phyloP scores from a whole-genome alignment of 2,329 filamentous ascomycete genomes.

The Talaromyces amestolkiae region DNA sequence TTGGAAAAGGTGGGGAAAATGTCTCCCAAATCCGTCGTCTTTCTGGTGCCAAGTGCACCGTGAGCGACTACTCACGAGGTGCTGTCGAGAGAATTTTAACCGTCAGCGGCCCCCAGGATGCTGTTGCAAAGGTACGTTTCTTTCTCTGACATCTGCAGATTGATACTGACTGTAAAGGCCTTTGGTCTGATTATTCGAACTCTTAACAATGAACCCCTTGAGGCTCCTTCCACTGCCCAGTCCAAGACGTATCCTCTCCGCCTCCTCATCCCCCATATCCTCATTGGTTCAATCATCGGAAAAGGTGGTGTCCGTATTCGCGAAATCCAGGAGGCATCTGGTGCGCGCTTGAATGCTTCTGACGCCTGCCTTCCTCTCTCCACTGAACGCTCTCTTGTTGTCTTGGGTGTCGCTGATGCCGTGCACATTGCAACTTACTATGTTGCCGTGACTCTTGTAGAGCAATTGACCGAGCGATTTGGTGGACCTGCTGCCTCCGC shows the following conservation, averaged over 20 bases:
- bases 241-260: conserved; percentile 97
- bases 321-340: conserved; percentile 97
- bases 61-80: conserved; percentile 96
- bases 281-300: conserved; percentile 98
- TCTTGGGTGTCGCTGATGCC: conserved; percentile 95
- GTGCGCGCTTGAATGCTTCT: conserved; percentile 92
- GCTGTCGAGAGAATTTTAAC: conserved; percentile 97
- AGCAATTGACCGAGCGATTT: conserved; percentile 95
- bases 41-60: conserved; percentile 96
- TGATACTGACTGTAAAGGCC: conserved; percentile 56
- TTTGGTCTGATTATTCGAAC: conserved; percentile 98
- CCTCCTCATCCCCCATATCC: conserved; percentile 89
- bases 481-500: conserved; percentile 95
- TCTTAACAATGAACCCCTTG: conserved; percentile 91
- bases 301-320: conserved; percentile 94
- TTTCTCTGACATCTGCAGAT: background rate
- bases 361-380: conserved; percentile 92
- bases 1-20: conserved; percentile 98
- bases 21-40: conserved; percentile 93
- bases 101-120: conserved; percentile 93
- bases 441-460: conserved; percentile 93
- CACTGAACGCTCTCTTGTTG: conserved; percentile 94
- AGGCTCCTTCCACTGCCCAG: conserved; percentile 81
- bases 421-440: conserved; percentile 99
- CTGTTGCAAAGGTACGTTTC: conserved; percentile 79